Percentiles rank a stretch among this genome's conserved stretches.
Evolutionary conservation across 129 eudicot species (phyloP).

Genomic region (Deinandra increscens): DNA sequence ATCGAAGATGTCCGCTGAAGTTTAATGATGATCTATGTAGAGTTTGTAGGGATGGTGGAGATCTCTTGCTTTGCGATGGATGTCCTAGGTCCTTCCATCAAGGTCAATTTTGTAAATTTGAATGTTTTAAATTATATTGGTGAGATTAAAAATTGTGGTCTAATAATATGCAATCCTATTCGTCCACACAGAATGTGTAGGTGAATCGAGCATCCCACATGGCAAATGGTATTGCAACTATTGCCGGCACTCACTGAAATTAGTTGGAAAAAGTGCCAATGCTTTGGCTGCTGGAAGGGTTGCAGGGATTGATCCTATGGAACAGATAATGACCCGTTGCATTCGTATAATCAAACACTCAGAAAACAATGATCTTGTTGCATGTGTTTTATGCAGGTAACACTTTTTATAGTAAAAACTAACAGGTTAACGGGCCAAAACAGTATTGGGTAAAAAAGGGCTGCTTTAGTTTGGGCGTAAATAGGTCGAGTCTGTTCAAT

Average conservation of each 20-base stretch:
- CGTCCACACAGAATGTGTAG: constrained; percentile 66
- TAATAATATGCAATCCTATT: constrained; percentile 19
- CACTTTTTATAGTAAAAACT: constrained; percentile 1
- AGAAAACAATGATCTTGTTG: constrained; percentile 52
- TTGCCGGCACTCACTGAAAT: constrained; percentile 56
- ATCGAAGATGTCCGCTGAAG: constrained; percentile 35
- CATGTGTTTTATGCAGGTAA: constrained; percentile 93
- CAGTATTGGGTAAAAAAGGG: neutral
- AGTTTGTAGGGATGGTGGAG: constrained; percentile 92
- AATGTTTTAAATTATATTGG: neutral
- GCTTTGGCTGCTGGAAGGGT: constrained; percentile 96
- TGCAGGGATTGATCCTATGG: constrained; percentile 65
- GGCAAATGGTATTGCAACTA: constrained; percentile 92
- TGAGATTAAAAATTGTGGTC: neutral
- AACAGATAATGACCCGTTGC: constrained; percentile 72
- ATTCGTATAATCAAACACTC: constrained; percentile 76
- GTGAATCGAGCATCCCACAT: constrained; percentile 54
- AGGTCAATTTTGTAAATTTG: constrained; percentile 44
- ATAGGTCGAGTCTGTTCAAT: neutral
- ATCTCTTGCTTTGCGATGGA: constrained; percentile 91
- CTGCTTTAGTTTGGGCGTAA: neutral
- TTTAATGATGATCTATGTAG: constrained; percentile 77
- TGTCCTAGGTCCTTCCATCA: constrained; percentile 94
- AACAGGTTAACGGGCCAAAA: neutral
- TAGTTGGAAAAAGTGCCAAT: constrained; percentile 56